Conservation (phyloP, 2,329 filamentous ascomycete genomes). For the Fusarium multiceps region DNA sequence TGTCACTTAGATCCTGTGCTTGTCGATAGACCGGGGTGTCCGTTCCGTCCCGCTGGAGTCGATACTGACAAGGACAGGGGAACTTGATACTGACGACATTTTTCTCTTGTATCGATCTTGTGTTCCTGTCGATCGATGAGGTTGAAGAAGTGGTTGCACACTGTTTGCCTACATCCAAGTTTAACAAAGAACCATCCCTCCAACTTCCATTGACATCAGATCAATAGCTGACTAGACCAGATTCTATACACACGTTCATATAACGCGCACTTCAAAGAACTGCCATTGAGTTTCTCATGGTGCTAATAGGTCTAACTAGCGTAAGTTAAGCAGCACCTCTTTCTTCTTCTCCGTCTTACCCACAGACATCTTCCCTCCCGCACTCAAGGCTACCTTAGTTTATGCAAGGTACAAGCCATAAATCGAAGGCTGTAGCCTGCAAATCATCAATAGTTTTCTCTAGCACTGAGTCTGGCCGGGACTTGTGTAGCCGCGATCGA, state of each 20-base stretch:
- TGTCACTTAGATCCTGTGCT: constrained; percentile 9
- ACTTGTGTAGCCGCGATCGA: background rate
- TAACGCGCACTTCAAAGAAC: background rate
- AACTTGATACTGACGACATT: constrained; percentile 1
- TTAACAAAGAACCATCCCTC: background rate
- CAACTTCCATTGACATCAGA: background rate
- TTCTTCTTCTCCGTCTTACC: background rate
- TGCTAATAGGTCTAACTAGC: background rate
- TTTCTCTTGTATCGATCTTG: background rate
- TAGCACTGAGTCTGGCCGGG: too few species aligned
- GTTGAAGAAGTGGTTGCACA: background rate
- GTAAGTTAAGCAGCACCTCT: background rate
- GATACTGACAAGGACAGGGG: background rate
- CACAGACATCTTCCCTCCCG: constrained; percentile 1
- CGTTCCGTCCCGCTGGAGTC: background rate
- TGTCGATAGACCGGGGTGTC: constrained; percentile 7
- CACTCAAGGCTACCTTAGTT: background rate
- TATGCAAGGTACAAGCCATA: constrained; percentile 1
- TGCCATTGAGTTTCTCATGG: background rate
- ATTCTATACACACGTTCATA: background rate
- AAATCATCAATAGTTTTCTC: background rate
- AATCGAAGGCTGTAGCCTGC: background rate
- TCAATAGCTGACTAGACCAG: background rate
- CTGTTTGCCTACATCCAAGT: background rate
- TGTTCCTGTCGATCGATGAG: background rate